phyloP scores from a whole-genome alignment of 225 moss, liverwort and hornwort species.

The Bryoerythrophyllum caledonicum region DNA sequence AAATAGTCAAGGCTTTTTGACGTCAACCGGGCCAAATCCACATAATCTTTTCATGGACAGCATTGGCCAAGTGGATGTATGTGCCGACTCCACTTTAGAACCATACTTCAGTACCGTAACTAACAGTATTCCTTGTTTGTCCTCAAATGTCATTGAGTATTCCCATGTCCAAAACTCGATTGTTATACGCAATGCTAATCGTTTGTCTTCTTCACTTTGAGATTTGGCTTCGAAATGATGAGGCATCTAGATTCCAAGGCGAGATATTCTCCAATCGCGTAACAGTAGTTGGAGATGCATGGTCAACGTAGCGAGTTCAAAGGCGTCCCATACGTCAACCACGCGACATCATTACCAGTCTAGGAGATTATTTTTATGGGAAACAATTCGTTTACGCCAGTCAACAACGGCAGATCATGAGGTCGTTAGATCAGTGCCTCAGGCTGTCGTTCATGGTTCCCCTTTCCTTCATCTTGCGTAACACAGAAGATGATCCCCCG shows the following conservation, averaged over 20 bases:
- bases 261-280: constrained; percentile 7
- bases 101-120: background rate
- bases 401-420: background rate
- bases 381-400: background rate
- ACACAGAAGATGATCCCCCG: background rate
- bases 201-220: constrained; percentile 7
- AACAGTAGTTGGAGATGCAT: background rate
- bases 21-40: no score
- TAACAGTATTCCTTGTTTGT: constrained; percentile 10
- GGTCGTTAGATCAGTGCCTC: background rate
- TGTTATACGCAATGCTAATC: background rate
- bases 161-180: background rate
- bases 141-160: background rate
- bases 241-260: constrained; percentile 1
- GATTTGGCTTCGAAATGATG: constrained; percentile 11
- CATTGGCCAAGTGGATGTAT: no score
- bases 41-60: no score
- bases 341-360: background rate
- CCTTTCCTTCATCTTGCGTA: background rate
- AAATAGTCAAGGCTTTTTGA: no score
- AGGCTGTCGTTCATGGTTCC: background rate
- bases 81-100: background rate
- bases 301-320: constrained; percentile 11
- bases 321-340: background rate
- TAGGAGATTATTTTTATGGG: background rate